Base-by-base conservation (phyloP, 2,329 filamentous ascomycete species). In the Paracorniculantispora psalliotae region DNA sequence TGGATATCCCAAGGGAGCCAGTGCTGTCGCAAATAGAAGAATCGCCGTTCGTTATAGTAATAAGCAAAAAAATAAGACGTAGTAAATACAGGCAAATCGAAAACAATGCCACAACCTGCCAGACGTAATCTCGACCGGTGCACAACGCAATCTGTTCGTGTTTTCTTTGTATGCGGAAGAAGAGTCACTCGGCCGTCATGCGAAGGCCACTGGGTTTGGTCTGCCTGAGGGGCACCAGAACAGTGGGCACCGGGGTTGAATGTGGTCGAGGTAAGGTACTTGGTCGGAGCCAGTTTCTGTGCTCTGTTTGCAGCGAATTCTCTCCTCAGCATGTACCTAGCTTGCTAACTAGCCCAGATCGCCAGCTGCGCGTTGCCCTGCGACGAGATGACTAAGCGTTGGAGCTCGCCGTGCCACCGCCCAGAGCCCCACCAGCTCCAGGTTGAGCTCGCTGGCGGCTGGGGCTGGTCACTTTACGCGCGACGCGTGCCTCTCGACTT, bases 401-500 rank as follows among this genome's bases (percentile, higher is more conserved):
- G n/a, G 17, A 30, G 47, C 47, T 41, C 30, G 30, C n/a, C n/a
- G n/a, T n/a, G 37, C 48, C 21, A 41, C 37, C 49, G 46, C 46
- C 25, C 26, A 30, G 28, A 23, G 44, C 30, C 53, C 46, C 52
- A 47, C 59, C 28, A 43, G 12, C 15, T 35, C 59, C 28, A 43
- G 12, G 12, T 35, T n/a, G 39, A 44, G 47, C n/a, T 46, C n/a
- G 43, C 28, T 39, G 21, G 44, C 57, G 23, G 37, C 51, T 51
- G 49, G 17, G 26, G 17, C n/a, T n/a, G 21, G 35, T 68, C 69
- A 69, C 71, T 75, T 73, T 67, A 75, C 72, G 71, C 72, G 72
- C 67, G 66, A 73, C 72, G 72, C 72, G 72, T 69, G 65, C 65
- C 61, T 58, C 48, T 57, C 61, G 53, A 61, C 68, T 68, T 67